Conservation (phyloP, 805 yeast species). For the Metschnikowia peoriensis region DNA sequence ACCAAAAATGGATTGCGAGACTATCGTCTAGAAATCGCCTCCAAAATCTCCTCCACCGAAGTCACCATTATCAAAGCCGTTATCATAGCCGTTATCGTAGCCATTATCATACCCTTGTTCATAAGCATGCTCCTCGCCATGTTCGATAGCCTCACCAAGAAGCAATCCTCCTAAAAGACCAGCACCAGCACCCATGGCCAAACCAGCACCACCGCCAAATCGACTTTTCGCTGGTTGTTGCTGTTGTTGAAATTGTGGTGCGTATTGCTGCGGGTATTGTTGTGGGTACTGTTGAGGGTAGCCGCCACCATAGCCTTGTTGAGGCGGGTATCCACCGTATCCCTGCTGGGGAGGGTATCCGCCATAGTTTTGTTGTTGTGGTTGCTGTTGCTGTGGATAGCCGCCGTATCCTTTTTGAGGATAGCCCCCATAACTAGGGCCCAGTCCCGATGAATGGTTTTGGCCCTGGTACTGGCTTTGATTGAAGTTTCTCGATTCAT, state of each 20-base stretch:
- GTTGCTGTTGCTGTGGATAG: conserved; percentile 7
- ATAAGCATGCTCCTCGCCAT: conserved; percentile 25
- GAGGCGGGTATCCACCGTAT: conserved; percentile 16
- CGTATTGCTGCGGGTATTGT: conserved; percentile 6
- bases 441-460: conserved; percentile 1
- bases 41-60: conserved; percentile 10
- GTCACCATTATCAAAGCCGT: conserved; percentile 26
- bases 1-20: background rate
- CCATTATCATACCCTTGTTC: conserved; percentile 29
- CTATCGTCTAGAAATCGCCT: conserved; percentile 3
- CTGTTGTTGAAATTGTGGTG: background rate
- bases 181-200: conserved; percentile 47
- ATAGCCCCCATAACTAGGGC: conserved; percentile 6
- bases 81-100: conserved; percentile 27
- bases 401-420: conserved; percentile 5
- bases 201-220: conserved; percentile 38
- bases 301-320: background rate
- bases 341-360: conserved; percentile 25
- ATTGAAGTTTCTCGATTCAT: background rate
- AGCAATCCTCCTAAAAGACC: conserved; percentile 64
- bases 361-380: conserved; percentile 15
- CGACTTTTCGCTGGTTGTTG: conserved; percentile 28
- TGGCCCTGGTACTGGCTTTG: background rate
- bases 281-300: conserved; percentile 27
- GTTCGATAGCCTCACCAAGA: conserved; percentile 44